Base-by-base conservation (phyloP, 2,329 filamentous ascomycete species). In the Arthroderma sp. region DNA sequence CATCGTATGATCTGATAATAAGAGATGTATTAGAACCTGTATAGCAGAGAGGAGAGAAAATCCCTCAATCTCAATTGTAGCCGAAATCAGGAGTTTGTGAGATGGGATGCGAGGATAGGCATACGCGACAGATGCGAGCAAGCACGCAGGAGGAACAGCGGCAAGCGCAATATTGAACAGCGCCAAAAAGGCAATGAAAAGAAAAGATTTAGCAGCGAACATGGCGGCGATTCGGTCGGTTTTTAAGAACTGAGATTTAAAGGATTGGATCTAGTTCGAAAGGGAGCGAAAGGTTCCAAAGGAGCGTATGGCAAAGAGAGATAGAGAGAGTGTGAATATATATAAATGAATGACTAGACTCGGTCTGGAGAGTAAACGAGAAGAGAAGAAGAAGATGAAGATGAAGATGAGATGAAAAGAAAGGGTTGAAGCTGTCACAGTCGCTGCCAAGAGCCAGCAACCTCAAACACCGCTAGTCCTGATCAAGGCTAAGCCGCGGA, bases 121-220 rank as follows among this genome's bases (percentile, higher is more conserved):
- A 50, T 65, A 73, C 70, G 71, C 71, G 51, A 75, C 63, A 33
- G 68, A 70, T 36, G 60, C 62, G 38, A 75, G 60, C 38, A 75
- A 60, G 57, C 72, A 75, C 44, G 68, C 68, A 29, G 71, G 70
- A 38, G 71, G 66, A 42, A 63, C 54, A n/a, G 64, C 61, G 46
- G 63, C 60, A 47, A 62, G 62, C 47, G 67, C 57, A 45, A 66
- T 57, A 51, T 65, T 64, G 54, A 62, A 60, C 46, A 70, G 56
- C 33, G 68, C 66, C 54, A 72, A 58, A 46, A 72, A 53, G 47
- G 68, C 64, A 45, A 71, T 50, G 46, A 66, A 45, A 45, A 69
- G 48, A 49, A 64, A 57, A 34, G 64, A 61, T 56, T 68, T 69
- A 44, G 59, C 50, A 58, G 66, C 61, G 50, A 70, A 58, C 68